phyloP scores from a whole-genome alignment of 345 rosid genomes.

The Acer yangbiense region DNA sequence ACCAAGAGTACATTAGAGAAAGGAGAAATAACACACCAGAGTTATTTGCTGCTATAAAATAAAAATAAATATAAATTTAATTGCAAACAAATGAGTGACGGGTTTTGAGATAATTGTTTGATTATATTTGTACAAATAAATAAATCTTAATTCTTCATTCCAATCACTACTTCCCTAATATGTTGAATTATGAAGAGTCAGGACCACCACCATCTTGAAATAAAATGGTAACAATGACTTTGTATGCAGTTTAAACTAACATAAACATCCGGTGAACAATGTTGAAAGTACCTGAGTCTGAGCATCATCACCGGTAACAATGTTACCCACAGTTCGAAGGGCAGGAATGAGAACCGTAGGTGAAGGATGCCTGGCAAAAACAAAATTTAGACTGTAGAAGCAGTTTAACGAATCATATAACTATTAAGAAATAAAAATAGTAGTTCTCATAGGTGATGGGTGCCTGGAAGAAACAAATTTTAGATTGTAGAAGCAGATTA shows the following conservation, averaged over 20 bases:
- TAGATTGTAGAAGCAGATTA: slow-evolving; percentile 21
- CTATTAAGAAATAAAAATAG: slow-evolving; percentile 2
- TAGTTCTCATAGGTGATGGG: slow-evolving; percentile 45
- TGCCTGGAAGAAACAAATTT: slow-evolving; percentile 47
- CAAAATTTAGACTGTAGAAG: slow-evolving; percentile 21
- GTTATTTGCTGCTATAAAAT: slow-evolving; percentile 9
- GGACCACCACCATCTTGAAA: background rate
- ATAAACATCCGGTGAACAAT: slow-evolving; percentile 3
- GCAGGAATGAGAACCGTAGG: slow-evolving; percentile 86
- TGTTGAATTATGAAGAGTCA: background rate
- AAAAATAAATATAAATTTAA: slow-evolving; percentile 5
- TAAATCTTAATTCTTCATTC: background rate
- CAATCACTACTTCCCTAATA: background rate
- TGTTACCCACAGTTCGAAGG: slow-evolving; percentile 78
- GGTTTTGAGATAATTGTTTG: slow-evolving; percentile 1
- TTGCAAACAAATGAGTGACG: background rate
- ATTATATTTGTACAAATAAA: background rate
- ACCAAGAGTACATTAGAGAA: background rate
- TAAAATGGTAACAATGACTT: background rate
- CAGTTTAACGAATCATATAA: slow-evolving; percentile 13
- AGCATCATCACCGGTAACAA: slow-evolving; percentile 83
- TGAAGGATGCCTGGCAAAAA: slow-evolving; percentile 66
- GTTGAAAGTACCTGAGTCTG: slow-evolving; percentile 71
- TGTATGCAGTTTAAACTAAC: background rate
- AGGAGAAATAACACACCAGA: background rate